Evolutionary conservation across 2,329 filamentous ascomycete genomes (phyloP).

Genomic region (Neonectria punicea): DNA sequence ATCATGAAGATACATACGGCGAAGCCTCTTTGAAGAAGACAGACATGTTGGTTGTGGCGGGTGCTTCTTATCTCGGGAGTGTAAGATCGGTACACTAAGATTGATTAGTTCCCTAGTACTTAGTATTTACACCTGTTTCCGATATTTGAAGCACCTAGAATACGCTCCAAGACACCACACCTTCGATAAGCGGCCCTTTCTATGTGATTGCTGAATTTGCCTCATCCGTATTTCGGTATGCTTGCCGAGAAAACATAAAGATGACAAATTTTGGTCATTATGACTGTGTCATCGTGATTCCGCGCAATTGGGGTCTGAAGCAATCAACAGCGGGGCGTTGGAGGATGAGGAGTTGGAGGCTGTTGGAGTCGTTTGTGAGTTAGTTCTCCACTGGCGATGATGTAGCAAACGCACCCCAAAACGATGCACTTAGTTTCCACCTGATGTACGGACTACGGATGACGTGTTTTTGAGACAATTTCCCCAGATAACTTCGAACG

Average conservation of each 20-base stretch:
- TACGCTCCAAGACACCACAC: neutral
- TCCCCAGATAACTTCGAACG: slow-evolving; percentile 1
- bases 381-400: neutral
- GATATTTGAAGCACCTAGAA: neutral
- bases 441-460: neutral
- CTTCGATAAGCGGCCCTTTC: neutral
- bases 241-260: neutral
- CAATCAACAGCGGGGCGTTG: neutral
- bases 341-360: neutral
- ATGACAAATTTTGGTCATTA: neutral
- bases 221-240: neutral
- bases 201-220: neutral
- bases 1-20: slow-evolving; percentile 37
- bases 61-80: neutral
- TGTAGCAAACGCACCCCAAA: neutral
- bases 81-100: neutral
- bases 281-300: neutral
- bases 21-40: slow-evolving; percentile 54
- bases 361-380: neutral
- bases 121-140: neutral
- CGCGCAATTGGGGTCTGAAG: neutral
- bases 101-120: neutral
- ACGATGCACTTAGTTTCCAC: neutral
- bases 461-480: neutral
- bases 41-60: slow-evolving; percentile 44